A percentile compares a stretch with the other conserved stretches of the same genome.
phyloP scores from a whole-genome alignment of 176 grass and related monocot genomes.

The Carex littledalei region DNA sequence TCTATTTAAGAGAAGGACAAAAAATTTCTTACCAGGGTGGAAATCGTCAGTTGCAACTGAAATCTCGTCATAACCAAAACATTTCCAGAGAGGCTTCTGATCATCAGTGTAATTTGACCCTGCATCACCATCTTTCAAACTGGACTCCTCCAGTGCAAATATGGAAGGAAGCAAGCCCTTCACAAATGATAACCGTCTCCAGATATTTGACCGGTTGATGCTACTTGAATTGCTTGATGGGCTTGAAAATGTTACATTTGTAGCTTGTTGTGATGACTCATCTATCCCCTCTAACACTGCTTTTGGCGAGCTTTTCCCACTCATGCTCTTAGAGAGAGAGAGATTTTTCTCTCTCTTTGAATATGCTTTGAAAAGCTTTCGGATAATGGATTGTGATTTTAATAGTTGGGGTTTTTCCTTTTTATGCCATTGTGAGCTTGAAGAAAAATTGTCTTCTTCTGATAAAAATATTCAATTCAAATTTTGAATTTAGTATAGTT shows the following conservation, averaged over 20 bases:
- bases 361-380: conserved; percentile 60
- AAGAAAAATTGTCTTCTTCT: conserved; percentile 40
- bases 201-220: conserved; percentile 43
- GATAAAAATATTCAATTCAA: not conserved
- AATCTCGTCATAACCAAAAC: conserved; percentile 69
- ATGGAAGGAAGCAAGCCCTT: conserved; percentile 65
- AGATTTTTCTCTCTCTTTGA: conserved; percentile 38
- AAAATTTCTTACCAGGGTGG: conserved; percentile 41
- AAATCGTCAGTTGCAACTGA: conserved; percentile 68
- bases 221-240: conserved; percentile 42
- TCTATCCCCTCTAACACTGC: conserved; percentile 56
- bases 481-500: not conserved
- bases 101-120: conserved; percentile 38
- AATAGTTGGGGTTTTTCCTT: conserved; percentile 22
- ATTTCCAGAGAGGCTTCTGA: conserved; percentile 71
- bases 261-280: conserved; percentile 16
- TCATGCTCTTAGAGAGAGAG: conserved; percentile 19
- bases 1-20: not conserved
- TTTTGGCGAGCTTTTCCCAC: conserved; percentile 69
- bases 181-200: conserved; percentile 63
- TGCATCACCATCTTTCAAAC: conserved; percentile 35
- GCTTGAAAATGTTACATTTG: conserved; percentile 54
- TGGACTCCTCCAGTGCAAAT: conserved; percentile 32
- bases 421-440: conserved; percentile 59
- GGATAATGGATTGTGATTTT: conserved; percentile 32